Percentiles rank a stretch among this genome's conserved stretches.
Conservation (phyloP, 2,329 filamentous ascomycete genomes). For the Ilyonectria mors-panacis region DNA sequence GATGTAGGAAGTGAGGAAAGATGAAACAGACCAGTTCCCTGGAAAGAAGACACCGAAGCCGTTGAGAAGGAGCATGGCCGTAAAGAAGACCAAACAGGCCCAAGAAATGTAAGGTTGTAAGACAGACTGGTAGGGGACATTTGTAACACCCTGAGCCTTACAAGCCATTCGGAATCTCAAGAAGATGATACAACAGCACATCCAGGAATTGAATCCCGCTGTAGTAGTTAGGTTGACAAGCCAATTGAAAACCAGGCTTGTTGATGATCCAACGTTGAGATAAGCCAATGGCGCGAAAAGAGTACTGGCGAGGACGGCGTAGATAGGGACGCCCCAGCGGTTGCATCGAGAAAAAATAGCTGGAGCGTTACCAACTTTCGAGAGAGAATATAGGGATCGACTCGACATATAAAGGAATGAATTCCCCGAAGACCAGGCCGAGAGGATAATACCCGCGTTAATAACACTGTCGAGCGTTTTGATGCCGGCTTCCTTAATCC, state of each 20-base stretch:
- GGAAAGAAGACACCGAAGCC: slow-evolving; percentile 21
- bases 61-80: slow-evolving; percentile 2
- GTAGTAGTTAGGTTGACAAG: slow-evolving; percentile 59
- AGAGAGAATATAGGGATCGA: slow-evolving; percentile 7
- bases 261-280: slow-evolving; percentile 58
- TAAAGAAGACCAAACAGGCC: not conserved
- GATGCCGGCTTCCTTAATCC: not conserved
- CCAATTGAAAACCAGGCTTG: slow-evolving; percentile 66
- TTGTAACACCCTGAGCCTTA: not conserved
- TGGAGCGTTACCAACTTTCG: slow-evolving; percentile 1
- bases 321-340: not conserved
- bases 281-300: slow-evolving; percentile 59
- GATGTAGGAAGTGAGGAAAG: slow-evolving; percentile 12
- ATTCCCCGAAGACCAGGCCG: slow-evolving; percentile 7
- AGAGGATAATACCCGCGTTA: not conserved
- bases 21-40: not conserved
- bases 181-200: slow-evolving; percentile 1
- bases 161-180: slow-evolving; percentile 7
- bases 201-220: slow-evolving; percentile 35
- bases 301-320: not conserved
- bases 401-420: slow-evolving; percentile 1
- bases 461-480: slow-evolving; percentile 2
- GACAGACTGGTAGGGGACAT: not conserved
- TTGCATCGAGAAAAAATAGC: not conserved
- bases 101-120: slow-evolving; percentile 4